Conservation (phyloP, 768 basidiomycete species). For the Trametopsis cervina region DNA sequence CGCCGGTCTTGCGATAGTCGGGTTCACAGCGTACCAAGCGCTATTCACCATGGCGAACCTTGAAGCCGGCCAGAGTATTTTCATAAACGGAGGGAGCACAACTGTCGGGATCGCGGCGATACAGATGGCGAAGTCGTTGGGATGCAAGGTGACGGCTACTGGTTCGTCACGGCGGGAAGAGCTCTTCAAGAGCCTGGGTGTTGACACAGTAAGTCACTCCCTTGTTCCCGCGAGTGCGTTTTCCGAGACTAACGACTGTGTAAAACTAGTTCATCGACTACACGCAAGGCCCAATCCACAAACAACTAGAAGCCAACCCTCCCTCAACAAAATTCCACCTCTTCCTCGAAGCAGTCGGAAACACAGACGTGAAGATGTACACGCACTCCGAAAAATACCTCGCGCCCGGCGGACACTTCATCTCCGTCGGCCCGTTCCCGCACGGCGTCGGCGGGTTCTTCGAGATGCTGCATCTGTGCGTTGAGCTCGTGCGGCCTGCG, state of each 20-base stretch:
- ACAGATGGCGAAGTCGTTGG: constrained; percentile 62
- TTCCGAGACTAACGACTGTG: neutral
- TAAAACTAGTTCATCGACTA: constrained; percentile 50
- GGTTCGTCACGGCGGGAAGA: constrained; percentile 56
- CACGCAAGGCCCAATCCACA: constrained; percentile 40
- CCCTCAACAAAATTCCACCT: constrained; percentile 48
- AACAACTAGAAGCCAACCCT: constrained; percentile 37
- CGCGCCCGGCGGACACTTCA: constrained; percentile 43
- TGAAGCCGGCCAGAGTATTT: constrained; percentile 51
- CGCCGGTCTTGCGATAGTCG: constrained; percentile 53
- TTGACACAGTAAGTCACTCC: constrained; percentile 46
- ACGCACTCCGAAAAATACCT: constrained; percentile 45
- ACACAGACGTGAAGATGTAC: constrained; percentile 43
- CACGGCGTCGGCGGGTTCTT: constrained; percentile 26
- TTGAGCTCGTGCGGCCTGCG: constrained; percentile 32
- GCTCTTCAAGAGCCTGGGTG: constrained; percentile 52
- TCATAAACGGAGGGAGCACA: constrained; percentile 68
- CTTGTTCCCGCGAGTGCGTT: neutral
- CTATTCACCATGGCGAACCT: constrained; percentile 42
- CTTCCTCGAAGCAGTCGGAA: constrained; percentile 53
- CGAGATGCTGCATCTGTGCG: constrained; percentile 27
- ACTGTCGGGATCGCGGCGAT: constrained; percentile 66
- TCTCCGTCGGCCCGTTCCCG: constrained; percentile 45
- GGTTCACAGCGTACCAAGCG: constrained; percentile 50
- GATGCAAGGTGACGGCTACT: constrained; percentile 49